Conservation (phyloP, 257 asterid genomes). For the Nicotiana benthamiana region DNA sequence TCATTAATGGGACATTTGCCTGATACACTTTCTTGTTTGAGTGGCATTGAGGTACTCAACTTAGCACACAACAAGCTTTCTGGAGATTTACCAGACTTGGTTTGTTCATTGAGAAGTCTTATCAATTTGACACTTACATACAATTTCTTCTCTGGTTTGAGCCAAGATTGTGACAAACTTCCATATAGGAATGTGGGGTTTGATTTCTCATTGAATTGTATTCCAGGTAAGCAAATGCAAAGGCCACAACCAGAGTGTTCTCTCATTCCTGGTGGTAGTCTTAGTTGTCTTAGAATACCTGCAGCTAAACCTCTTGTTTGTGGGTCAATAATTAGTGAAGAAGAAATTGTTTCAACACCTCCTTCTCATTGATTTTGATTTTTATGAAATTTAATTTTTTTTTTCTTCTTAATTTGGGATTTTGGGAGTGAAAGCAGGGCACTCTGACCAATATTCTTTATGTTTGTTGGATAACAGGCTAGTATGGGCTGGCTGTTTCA, state of each 20-base stretch:
- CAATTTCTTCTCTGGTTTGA: constrained; percentile 74
- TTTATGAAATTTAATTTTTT: too few relatives aligned
- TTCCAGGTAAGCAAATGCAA: constrained; percentile 69
- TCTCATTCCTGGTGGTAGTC: constrained; percentile 47
- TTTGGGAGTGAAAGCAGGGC: background rate
- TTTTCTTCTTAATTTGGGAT: background rate
- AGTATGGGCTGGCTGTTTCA: constrained; percentile 22
- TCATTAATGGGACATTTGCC: constrained; percentile 72
- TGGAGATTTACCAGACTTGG: constrained; percentile 62
- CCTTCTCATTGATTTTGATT: constrained; percentile 9
- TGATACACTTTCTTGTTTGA: constrained; percentile 58
- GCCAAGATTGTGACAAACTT: constrained; percentile 53
- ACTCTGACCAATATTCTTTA: background rate
- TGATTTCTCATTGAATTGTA: constrained; percentile 75
- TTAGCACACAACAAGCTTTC: constrained; percentile 66
- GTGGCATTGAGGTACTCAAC: constrained; percentile 60
- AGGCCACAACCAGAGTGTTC: constrained; percentile 74
- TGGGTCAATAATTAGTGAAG: constrained; percentile 33
- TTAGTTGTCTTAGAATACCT: constrained; percentile 72
- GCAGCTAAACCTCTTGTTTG: constrained; percentile 49
- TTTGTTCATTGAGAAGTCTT: constrained; percentile 51
- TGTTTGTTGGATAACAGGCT: constrained; percentile 11
- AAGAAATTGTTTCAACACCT: constrained; percentile 6
- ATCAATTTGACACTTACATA: constrained; percentile 61
- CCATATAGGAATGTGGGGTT: constrained; percentile 38